phyloP scores from a whole-genome alignment of 805 yeast species.

The Saturnispora serradocipensis region DNA sequence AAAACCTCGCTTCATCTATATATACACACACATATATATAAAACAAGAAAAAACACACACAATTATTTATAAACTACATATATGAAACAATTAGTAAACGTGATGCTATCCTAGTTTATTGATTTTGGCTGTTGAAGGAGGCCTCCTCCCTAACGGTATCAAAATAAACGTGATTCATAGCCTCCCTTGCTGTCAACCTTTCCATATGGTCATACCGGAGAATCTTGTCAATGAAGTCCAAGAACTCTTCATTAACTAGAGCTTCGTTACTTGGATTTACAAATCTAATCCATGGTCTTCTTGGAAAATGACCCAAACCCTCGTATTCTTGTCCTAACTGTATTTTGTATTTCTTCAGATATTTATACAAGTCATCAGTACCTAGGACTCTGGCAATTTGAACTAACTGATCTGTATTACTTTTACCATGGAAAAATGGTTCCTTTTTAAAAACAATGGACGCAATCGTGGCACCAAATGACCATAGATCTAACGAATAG shows the following conservation, averaged over 20 bases:
- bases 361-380: slow-evolving; percentile 64
- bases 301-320: slow-evolving; percentile 63
- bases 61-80: background rate
- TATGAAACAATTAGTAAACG: background rate
- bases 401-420: slow-evolving; percentile 84
- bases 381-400: slow-evolving; percentile 86
- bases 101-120: background rate
- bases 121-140: background rate
- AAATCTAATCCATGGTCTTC: slow-evolving; percentile 82
- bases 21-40: background rate
- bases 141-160: slow-evolving; percentile 21
- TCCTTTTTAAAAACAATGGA: slow-evolving; percentile 85
- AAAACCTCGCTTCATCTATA: background rate
- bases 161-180: slow-evolving; percentile 59
- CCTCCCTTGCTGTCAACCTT: slow-evolving; percentile 81
- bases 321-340: slow-evolving; percentile 67
- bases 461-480: slow-evolving; percentile 88
- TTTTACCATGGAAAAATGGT: slow-evolving; percentile 86
- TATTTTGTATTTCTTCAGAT: slow-evolving; percentile 63
- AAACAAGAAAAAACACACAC: background rate
- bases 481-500: slow-evolving; percentile 89
- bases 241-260: slow-evolving; percentile 58
- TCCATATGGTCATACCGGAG: slow-evolving; percentile 82
- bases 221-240: slow-evolving; percentile 74
- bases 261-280: slow-evolving; percentile 61